Evolutionary conservation across 1,139 yeast genomes (phyloP), one percentile per base, ranked within the genome.

Genomic region (Saccharomyces uvarum): DNA sequence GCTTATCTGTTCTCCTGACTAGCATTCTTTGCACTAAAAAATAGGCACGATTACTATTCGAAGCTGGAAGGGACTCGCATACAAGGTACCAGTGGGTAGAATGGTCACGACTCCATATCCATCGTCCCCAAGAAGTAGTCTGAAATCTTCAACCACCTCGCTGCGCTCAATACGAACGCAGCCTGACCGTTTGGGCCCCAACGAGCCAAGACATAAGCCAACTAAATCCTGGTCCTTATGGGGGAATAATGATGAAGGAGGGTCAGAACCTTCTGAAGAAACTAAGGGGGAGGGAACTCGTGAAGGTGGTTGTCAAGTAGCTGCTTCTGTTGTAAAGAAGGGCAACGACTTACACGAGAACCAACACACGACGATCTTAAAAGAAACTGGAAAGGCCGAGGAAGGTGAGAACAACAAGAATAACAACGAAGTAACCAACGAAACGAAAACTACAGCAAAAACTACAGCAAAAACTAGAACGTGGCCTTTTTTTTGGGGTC

Each of bases 401-500:
- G 24, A 24, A 48, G 38, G 14, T 14, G 19, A n/a, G 21, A 26
- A 9, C n/a, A 13, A 21, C 13, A 21, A 41, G 13, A 14, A 5
- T 24, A 24, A 24, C 26, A 24, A 24, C 26, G 26, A 4, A 4
- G 26, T 24, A 24, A 24, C 26, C n/a, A 16, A 26, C 11, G 13
- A 13, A 16, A 38, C 14, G 14, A 5, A 24, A 8, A 3, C 47
- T 14, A 46, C n/a, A 14, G 32, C 31, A 21, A 52, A 50, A 38
- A 11, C 2, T 9, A 19, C 21, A 0, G 50, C 49, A 9, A 55
- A 55, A 31, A 56, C 56, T 27, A 53, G 61, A 41, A 51, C 63
- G 2, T 66, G 70, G 70, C 61, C 66, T 4, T 64, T 68, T 50
- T 68, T 70, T 70, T 63, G 58, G 46, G 58, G 65, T 26, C 49